phyloP scores from a whole-genome alignment of 805 yeast genomes.

The Starmera dryadoides region DNA sequence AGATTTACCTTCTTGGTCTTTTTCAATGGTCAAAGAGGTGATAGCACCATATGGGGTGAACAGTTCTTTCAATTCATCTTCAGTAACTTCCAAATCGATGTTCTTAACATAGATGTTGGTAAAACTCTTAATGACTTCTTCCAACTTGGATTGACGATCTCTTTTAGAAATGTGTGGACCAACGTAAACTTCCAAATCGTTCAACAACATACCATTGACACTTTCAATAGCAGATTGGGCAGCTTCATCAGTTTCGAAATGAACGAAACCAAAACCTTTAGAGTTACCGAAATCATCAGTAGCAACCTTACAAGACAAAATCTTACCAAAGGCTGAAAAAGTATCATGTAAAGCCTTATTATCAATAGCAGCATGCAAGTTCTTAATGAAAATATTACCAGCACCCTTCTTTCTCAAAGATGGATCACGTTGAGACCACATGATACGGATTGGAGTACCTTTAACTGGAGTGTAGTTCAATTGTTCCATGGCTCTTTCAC shows the following conservation, averaged over 20 bases:
- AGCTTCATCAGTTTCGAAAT: constrained; percentile 87
- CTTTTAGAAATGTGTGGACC: constrained; percentile 89
- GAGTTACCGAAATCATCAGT: constrained; percentile 87
- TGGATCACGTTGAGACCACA: constrained; percentile 99
- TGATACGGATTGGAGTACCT: constrained; percentile 96
- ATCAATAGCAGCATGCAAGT: constrained; percentile 96
- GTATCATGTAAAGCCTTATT: constrained; percentile 98
- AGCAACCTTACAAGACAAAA: constrained; percentile 95
- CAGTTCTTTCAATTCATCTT: constrained; percentile 62
- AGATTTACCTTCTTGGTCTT: constrained; percentile 80
- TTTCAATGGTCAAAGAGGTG: constrained; percentile 77
- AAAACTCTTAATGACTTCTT: constrained; percentile 85
- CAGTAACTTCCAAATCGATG: constrained; percentile 63
- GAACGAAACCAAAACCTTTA: constrained; percentile 96
- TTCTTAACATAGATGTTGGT: constrained; percentile 96
- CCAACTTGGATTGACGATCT: constrained; percentile 91
- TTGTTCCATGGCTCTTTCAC: constrained; percentile 90
- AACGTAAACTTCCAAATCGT: constrained; percentile 92
- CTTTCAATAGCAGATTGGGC: constrained; percentile 94
- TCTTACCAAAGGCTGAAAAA: constrained; percentile 92
- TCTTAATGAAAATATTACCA: constrained; percentile 96
- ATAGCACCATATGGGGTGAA: constrained; percentile 71
- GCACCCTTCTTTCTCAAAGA: constrained; percentile 89
- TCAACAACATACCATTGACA: constrained; percentile 96
- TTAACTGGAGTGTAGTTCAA: constrained; percentile 90